Evolutionary conservation across 768 basidiomycete species (phyloP).

Genomic region (Harrya chromipes): DNA sequence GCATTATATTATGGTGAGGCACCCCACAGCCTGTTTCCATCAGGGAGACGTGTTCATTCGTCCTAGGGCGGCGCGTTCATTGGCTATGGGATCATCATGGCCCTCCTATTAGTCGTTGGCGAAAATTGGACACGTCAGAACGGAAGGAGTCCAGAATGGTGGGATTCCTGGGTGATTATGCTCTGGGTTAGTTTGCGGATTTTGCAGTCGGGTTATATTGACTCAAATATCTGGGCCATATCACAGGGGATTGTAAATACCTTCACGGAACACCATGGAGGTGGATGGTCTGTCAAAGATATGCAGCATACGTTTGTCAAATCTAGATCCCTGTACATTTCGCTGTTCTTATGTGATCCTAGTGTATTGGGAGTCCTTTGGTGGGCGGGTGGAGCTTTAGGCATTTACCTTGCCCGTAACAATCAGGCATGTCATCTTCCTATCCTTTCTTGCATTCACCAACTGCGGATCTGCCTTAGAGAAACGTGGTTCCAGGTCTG

Average conservation of each 20-base stretch:
- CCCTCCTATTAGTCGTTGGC: slow-evolving; percentile 72
- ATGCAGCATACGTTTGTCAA: slow-evolving; percentile 85
- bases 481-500: slow-evolving; percentile 75
- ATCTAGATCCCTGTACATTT: background rate
- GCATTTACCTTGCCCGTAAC: slow-evolving; percentile 76
- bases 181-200: slow-evolving; percentile 43
- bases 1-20: slow-evolving; percentile 72
- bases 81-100: slow-evolving; percentile 80
- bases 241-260: slow-evolving; percentile 64
- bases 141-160: slow-evolving; percentile 78
- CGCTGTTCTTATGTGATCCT: slow-evolving; percentile 1
- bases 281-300: slow-evolving; percentile 83
- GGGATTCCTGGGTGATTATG: slow-evolving; percentile 70
- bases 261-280: slow-evolving; percentile 87
- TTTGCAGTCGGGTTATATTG: background rate
- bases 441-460: background rate
- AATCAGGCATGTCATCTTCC: slow-evolving; percentile 52
- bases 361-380: slow-evolving; percentile 57
- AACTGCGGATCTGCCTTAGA: slow-evolving; percentile 34
- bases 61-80: slow-evolving; percentile 79
- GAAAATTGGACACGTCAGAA: slow-evolving; percentile 73
- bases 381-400: slow-evolving; percentile 92
- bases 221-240: background rate
- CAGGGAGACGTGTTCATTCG: slow-evolving; percentile 7
- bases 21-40: background rate